Evolutionary conservation across 2,329 filamentous ascomycete species (phyloP), one percentile per base, ranked within the genome.

Genomic region (Diplodia corticola): DNA sequence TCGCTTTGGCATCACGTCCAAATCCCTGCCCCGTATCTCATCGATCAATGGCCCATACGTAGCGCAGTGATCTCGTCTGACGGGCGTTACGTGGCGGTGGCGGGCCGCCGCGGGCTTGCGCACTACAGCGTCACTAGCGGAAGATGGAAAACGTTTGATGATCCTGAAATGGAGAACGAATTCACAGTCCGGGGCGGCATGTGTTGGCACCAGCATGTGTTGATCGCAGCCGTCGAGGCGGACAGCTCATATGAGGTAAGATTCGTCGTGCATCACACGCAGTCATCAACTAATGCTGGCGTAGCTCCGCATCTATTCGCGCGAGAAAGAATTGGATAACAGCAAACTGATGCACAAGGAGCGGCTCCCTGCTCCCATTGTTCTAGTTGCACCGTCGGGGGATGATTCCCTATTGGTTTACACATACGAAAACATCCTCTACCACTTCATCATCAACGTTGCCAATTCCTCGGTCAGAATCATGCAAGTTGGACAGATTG

Each of bases 131-230:
- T 97, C 68, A 91, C 91, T 70, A 98, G 94, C 74, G 92, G 94
- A 30, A 86, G 95, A 67, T 99, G 95, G 95, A 97, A 96, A 76
- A 96, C 91, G 0, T 99, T 99, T 76, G 85, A 90, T 57, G 92
- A 93, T 72, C 85, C 89, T 28, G 87, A 85, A 33, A 86, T 89
- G 73, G 95, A 98, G 77, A 93, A 93, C 72, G 92, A 93, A 69
- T 99, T 99, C 75, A 88, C 92, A 26, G 92, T 99, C 15, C 85
- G 93, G 69, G 95, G 95, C 57, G 95, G 95, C 6, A 97, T 99
- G 93, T 98, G 94, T 76, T 99, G 95, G 95, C 93, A 96, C 75
- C 93, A 96, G 70, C 94, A 99, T 78, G 91, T 98, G 35, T 83
- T 99, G 20, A 91, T 98, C 65, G 93, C 93, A 46, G 93, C 94